Percentiles rank a stretch among this genome's conserved stretches.
phyloP scores from a whole-genome alignment of 257 asterid genomes.

The Solanum chaucha region DNA sequence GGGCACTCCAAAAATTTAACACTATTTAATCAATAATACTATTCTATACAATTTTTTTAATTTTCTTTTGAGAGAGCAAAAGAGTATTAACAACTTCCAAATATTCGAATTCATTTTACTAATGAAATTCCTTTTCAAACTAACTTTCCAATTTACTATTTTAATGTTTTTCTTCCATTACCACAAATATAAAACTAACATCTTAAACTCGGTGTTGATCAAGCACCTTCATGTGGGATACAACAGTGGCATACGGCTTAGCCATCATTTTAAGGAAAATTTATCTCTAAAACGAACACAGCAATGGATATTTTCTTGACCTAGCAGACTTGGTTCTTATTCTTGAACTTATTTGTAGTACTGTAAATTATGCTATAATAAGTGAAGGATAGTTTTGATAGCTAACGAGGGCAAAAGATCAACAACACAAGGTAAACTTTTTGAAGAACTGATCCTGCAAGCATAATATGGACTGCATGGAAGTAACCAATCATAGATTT shows the following conservation, averaged over 20 bases:
- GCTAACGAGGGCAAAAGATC: neutral
- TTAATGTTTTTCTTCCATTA: neutral
- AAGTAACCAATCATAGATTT: neutral
- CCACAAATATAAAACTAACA: neutral
- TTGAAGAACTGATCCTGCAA: neutral
- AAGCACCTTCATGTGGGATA: neutral
- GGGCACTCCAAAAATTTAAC: neutral
- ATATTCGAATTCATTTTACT: neutral
- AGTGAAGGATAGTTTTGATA: neutral
- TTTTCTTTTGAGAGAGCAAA: neutral
- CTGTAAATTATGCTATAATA: neutral
- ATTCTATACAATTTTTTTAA: neutral
- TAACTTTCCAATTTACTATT: neutral
- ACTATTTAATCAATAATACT: neutral
- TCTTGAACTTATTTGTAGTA: neutral
- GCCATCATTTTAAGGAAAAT: neutral
- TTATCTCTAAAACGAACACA: neutral
- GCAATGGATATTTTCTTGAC: neutral
- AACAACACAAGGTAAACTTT: neutral
- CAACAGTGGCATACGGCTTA: neutral
- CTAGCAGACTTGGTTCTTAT: neutral
- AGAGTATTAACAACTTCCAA: neutral
- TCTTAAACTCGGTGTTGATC: neutral
- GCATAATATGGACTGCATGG: neutral
- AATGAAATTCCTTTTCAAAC: neutral